A percentile compares a stretch with the other conserved stretches of the same genome.
Evolutionary conservation across 2,329 filamentous ascomycete species (phyloP).

Genomic region (Fusarium sp.): DNA sequence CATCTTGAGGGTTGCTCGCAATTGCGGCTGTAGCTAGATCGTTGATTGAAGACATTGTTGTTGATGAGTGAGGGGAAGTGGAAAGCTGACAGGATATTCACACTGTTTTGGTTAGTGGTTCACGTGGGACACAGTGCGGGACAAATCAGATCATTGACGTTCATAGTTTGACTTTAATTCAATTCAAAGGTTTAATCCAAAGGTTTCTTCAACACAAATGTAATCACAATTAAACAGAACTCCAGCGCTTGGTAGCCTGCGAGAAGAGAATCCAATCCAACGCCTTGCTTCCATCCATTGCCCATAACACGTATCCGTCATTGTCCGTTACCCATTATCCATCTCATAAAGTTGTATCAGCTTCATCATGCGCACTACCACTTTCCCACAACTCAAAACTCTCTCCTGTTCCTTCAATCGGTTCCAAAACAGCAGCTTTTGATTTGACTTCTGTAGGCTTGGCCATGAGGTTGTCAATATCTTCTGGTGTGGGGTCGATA

Average conservation of each 20-base stretch:
- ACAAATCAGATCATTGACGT: not conserved
- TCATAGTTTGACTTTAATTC: not conserved
- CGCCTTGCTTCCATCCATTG: constrained; percentile 20
- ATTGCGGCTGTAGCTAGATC: constrained; percentile 63
- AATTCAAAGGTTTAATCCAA: constrained; percentile 7
- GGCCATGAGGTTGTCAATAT: constrained; percentile 55
- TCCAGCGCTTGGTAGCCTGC: constrained; percentile 50
- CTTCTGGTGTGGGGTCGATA: constrained; percentile 41
- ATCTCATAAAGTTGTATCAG: constrained; percentile 48
- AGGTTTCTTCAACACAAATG: not conserved
- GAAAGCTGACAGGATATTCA: constrained; percentile 23
- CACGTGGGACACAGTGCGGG: constrained; percentile 23
- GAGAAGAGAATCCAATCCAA: constrained; percentile 33
- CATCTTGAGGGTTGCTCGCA: constrained; percentile 47
- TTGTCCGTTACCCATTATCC: constrained; percentile 14
- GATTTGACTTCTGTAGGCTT: constrained; percentile 54
- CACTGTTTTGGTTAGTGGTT: constrained; percentile 35
- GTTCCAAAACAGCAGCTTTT: constrained; percentile 63
- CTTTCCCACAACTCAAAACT: constrained; percentile 79
- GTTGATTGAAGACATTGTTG: constrained; percentile 61
- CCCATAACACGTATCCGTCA: constrained; percentile 7
- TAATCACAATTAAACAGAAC: constrained; percentile 42
- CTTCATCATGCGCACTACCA: constrained; percentile 71
- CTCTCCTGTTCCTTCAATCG: constrained; percentile 70
- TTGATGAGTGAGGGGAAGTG: constrained; percentile 28